phyloP scores from a whole-genome alignment of 2,329 filamentous ascomycete species.

The Aspergillus hortae region DNA sequence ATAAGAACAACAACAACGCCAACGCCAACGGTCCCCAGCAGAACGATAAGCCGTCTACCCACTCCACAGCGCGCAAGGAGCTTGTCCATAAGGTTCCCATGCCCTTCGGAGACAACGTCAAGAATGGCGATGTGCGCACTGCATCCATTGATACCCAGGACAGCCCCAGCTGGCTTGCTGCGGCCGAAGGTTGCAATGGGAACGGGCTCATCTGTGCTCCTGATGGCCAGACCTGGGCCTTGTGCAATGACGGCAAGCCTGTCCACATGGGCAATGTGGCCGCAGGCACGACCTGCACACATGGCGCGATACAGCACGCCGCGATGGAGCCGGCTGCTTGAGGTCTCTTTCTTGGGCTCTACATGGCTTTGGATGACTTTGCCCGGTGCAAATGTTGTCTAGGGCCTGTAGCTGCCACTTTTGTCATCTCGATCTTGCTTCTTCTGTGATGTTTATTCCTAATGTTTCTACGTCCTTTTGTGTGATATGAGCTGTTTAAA shows the following conservation, averaged over 20 bases:
- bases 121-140: background rate
- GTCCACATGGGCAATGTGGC: conserved; percentile 38
- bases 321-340: background rate
- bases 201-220: conserved; percentile 33
- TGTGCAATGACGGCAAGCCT: conserved; percentile 29
- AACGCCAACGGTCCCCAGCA: too few species aligned
- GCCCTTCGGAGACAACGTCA: background rate
- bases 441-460: background rate
- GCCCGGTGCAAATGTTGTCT: conserved; percentile 4
- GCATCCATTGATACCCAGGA: conserved; percentile 1
- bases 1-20: too few species aligned
- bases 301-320: conserved; percentile 20
- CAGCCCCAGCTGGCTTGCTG: conserved; percentile 2
- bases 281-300: conserved; percentile 31
- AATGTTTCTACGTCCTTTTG: background rate
- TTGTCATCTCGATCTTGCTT: background rate
- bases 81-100: background rate
- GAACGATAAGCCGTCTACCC: too few species aligned
- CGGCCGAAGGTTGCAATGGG: conserved; percentile 16
- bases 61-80: too few species aligned
- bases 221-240: conserved; percentile 30
- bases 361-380: background rate
- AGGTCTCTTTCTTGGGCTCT: background rate
- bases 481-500: too few species aligned
- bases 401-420: too few species aligned